phyloP scores from a whole-genome alignment of 2,329 filamentous ascomycete species.

The Hypoxylon sp. region DNA sequence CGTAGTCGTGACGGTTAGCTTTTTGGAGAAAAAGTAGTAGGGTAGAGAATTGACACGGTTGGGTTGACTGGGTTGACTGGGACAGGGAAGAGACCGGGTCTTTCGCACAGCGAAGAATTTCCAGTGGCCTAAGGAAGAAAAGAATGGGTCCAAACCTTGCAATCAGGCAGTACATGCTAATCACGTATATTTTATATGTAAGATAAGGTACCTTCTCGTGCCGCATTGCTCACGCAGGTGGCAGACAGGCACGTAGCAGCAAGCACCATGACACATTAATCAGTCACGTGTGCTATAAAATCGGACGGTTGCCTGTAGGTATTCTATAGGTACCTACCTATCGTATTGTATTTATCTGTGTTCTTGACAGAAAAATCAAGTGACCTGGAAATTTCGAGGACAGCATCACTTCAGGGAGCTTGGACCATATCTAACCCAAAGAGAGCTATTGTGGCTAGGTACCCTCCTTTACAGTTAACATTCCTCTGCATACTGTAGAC shows the following conservation, averaged over 20 bases:
- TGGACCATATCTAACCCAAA: conserved; percentile 18
- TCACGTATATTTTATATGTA: neutral
- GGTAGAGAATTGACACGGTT: conserved; percentile 43
- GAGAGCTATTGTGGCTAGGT: conserved; percentile 14
- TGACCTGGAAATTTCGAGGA: no score
- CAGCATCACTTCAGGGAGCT: no score
- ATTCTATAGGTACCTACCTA: no score
- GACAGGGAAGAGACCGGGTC: conserved; percentile 22
- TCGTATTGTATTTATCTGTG: no score
- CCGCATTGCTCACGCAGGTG: neutral
- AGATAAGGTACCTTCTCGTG: neutral
- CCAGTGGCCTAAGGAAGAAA: conserved; percentile 12
- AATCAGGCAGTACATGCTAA: neutral
- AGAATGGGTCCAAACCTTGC: conserved; percentile 14
- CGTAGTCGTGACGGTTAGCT: conserved; percentile 32
- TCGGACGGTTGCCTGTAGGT: conserved; percentile 4
- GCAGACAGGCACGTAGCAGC: neutral
- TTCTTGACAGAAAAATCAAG: no score
- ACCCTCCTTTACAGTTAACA: neutral
- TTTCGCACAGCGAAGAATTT: conserved; percentile 25
- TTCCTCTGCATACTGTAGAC: neutral
- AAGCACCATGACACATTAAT: conserved; percentile 16
- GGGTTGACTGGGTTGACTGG: conserved; percentile 37
- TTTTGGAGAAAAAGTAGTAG: conserved; percentile 24
- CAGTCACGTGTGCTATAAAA: conserved; percentile 8